A percentile compares a stretch with the other conserved stretches of the same genome.
Evolutionary conservation across 306 rosid genomes (phyloP).

Genomic region (Lotus japonicus): DNA sequence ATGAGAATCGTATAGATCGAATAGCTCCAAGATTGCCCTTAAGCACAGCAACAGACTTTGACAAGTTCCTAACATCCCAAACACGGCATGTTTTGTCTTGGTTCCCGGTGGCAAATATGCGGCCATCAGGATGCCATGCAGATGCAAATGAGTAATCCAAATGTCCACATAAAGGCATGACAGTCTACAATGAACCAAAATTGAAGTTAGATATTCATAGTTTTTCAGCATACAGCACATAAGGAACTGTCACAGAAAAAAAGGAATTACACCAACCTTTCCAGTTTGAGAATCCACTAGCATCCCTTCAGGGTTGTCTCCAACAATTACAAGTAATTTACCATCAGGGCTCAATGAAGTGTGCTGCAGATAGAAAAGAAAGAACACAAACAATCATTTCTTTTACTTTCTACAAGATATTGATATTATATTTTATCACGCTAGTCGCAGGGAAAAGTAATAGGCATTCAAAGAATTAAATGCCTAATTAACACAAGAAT

Average conservation of each 20-base stretch:
- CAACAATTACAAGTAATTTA: slow-evolving; percentile 61
- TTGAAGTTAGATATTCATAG: not conserved
- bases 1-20: slow-evolving; percentile 63
- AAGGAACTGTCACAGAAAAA: not conserved
- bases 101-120: slow-evolving; percentile 71
- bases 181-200: slow-evolving; percentile 42
- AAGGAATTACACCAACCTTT: slow-evolving; percentile 41
- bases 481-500: not conserved
- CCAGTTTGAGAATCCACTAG: slow-evolving; percentile 81
- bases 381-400: not conserved
- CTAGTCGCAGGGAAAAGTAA: not conserved
- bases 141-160: slow-evolving; percentile 80
- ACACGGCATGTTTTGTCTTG: slow-evolving; percentile 80
- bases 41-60: slow-evolving; percentile 60
- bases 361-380: slow-evolving; percentile 42
- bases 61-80: slow-evolving; percentile 75
- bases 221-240: not conserved
- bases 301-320: slow-evolving; percentile 75
- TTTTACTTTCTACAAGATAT: not conserved
- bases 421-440: not conserved
- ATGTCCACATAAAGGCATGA: slow-evolving; percentile 49
- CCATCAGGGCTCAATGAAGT: slow-evolving; percentile 73
- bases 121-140: slow-evolving; percentile 75
- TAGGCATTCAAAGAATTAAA: not conserved
- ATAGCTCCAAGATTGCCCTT: slow-evolving; percentile 83